These are phyloP conservation scores for Penicillium antarcticum DNA, from an alignment of 495 filamentous ascomycete species.

Conservation along the genomic window DNA sequence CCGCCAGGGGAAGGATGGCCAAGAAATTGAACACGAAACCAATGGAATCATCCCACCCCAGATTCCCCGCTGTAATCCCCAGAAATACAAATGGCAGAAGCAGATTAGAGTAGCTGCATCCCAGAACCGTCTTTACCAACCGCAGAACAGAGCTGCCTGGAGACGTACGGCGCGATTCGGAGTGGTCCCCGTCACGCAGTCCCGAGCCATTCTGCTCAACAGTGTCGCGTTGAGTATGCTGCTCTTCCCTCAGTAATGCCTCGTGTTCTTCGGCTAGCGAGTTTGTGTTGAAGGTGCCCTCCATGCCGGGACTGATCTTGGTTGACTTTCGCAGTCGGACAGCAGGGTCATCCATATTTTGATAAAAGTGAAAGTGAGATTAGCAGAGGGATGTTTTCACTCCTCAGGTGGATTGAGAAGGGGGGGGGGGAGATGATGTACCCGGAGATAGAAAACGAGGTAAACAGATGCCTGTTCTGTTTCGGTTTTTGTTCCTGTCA, in stretches of 20 bases:
- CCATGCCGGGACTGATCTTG: not conserved
- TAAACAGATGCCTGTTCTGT: too few species aligned
- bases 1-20: slow-evolving; percentile 24
- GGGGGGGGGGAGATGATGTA: not conserved
- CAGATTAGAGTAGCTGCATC: slow-evolving; percentile 11
- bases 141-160: not conserved
- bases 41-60: slow-evolving; percentile 16
- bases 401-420: too few species aligned
- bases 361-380: not conserved
- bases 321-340: slow-evolving; percentile 2
- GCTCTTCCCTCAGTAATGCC: not conserved
- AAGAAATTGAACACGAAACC: slow-evolving; percentile 25
- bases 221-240: not conserved
- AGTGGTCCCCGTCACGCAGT: not conserved
- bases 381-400: too few species aligned
- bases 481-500: too few species aligned
- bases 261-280: not conserved
- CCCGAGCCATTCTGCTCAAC: not conserved
- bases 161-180: not conserved
- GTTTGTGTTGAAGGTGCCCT: not conserved
- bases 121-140: slow-evolving; percentile 1
- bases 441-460: not conserved
- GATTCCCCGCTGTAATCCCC: slow-evolving; percentile 12
- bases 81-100: slow-evolving; percentile 19
- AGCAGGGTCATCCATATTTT: not conserved